phyloP scores from a whole-genome alignment of 148 eudicot genomes.

The Chenopodium suecicum region DNA sequence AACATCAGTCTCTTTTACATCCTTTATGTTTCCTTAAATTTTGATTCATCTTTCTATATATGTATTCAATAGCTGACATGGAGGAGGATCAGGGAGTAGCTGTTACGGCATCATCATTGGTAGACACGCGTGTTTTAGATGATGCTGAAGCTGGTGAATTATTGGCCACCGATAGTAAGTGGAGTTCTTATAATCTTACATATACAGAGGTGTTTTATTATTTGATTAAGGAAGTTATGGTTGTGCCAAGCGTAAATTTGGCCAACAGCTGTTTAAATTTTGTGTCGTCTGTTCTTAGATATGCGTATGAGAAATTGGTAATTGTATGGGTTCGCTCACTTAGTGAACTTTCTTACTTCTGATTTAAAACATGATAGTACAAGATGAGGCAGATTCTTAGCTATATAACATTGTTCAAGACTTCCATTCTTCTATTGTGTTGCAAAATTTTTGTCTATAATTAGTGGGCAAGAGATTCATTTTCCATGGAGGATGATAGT shows the following conservation, averaged over 20 bases:
- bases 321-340: background rate
- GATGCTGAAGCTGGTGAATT: conserved; percentile 16
- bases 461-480: background rate
- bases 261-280: background rate
- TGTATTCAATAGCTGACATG: conserved; percentile 14
- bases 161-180: conserved; percentile 10
- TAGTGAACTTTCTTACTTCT: background rate
- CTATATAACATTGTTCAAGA: background rate
- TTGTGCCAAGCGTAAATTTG: background rate
- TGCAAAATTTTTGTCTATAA: background rate
- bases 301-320: background rate
- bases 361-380: background rate
- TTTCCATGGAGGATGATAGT: background rate
- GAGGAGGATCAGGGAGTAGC: conserved; percentile 5
- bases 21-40: background rate
- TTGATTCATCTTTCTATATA: background rate
- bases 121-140: background rate
- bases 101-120: conserved; percentile 11
- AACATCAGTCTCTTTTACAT: background rate
- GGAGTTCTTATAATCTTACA: background rate
- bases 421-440: background rate
- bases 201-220: background rate
- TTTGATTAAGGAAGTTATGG: background rate
- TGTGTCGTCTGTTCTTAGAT: background rate
- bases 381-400: background rate